Conservation (phyloP, 106 monocot genomes). For the Cymbidium sinense region DNA sequence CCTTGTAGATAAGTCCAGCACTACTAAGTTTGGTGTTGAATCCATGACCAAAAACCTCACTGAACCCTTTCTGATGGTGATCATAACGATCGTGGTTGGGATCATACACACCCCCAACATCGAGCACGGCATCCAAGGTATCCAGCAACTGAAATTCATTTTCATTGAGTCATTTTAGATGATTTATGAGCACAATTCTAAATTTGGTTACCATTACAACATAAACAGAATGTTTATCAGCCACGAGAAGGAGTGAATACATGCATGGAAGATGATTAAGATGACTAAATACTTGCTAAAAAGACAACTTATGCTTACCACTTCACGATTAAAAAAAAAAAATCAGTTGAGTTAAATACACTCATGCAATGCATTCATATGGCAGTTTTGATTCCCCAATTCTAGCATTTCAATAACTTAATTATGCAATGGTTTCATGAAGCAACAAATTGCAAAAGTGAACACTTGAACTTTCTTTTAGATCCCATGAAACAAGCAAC, state of each 20-base stretch:
- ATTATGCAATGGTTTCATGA: background rate
- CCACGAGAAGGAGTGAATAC: too few species aligned
- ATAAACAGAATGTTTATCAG: background rate
- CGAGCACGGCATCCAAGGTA: constrained; percentile 87
- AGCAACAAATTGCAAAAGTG: background rate
- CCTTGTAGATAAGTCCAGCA: constrained; percentile 97
- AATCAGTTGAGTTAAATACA: too few species aligned
- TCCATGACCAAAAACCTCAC: constrained; percentile 81
- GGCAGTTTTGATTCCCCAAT: background rate
- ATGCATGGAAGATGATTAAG: background rate
- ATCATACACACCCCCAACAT: constrained; percentile 97
- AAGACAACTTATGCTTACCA: background rate
- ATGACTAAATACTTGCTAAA: background rate
- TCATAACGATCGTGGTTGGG: constrained; percentile 70
- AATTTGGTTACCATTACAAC: background rate
- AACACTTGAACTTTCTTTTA: background rate
- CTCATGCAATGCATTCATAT: background rate
- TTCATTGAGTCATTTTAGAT: background rate
- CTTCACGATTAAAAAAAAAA: background rate
- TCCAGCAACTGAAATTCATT: constrained; percentile 51
- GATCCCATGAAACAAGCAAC: background rate
- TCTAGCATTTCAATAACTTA: background rate
- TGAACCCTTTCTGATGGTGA: constrained; percentile 96
- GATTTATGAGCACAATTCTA: background rate
- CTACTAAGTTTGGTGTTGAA: constrained; percentile 91